A percentile compares a stretch with the other conserved stretches of the same genome.
Evolutionary conservation across 768 basidiomycete genomes (phyloP).

Genomic region (Cytidiella melzeri): DNA sequence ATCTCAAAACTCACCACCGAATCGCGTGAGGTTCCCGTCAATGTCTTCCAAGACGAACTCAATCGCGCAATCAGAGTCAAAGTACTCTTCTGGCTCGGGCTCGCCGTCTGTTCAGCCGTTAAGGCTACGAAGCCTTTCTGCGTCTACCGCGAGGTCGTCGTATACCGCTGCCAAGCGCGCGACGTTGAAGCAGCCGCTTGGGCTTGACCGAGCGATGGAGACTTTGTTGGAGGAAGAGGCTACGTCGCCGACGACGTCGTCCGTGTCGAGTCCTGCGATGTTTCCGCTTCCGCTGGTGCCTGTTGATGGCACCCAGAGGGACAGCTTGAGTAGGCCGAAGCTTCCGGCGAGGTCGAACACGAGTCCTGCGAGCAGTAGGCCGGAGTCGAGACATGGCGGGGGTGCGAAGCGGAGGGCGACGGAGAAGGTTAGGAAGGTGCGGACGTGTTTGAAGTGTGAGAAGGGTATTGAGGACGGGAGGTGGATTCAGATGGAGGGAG

Average conservation of each 20-base stretch:
- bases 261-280: constrained; percentile 28
- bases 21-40: constrained; percentile 33
- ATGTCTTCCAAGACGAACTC: constrained; percentile 12
- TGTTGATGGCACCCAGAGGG: constrained; percentile 26
- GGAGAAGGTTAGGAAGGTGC: constrained; percentile 23
- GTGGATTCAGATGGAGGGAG: constrained; percentile 77
- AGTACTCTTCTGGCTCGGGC: constrained; percentile 19
- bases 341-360: constrained; percentile 52
- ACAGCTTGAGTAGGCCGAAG: constrained; percentile 47
- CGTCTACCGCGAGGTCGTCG: constrained; percentile 22
- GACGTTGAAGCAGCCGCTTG: constrained; percentile 28
- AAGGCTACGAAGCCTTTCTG: constrained; percentile 23
- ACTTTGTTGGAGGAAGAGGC: constrained; percentile 40
- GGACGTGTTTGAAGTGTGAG: constrained; percentile 60
- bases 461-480: constrained; percentile 69
- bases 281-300: constrained; percentile 16
- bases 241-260: constrained; percentile 27
- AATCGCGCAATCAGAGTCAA: constrained; percentile 14
- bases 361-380: constrained; percentile 32
- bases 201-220: constrained; percentile 46
- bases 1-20: constrained; percentile 4
- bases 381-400: constrained; percentile 21
- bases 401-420: constrained; percentile 15
- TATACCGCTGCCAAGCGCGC: constrained; percentile 21
- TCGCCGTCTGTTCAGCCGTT: constrained; percentile 15